Evolutionary conservation across 2,329 filamentous ascomycete species (phyloP).

Genomic region (Neopestalotiopsis sp.): DNA sequence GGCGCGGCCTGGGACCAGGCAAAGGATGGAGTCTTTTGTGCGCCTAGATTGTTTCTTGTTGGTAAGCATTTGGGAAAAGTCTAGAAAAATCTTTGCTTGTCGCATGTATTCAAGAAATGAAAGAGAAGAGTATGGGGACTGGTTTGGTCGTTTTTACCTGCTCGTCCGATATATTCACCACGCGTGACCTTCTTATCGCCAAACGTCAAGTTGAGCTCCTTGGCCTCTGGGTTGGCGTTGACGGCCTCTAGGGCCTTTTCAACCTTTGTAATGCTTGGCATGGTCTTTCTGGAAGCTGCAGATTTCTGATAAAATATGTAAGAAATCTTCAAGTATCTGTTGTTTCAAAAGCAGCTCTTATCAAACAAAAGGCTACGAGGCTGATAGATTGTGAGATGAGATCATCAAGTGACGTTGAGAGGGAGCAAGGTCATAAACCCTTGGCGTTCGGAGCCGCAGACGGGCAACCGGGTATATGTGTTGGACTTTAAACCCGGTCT

Average conservation of each 20-base stretch:
- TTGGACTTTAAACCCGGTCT: neutral
- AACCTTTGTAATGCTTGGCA: conserved; percentile 12
- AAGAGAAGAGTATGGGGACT: neutral
- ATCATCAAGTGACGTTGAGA: neutral
- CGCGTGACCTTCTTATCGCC: conserved; percentile 2
- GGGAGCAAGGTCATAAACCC: neutral
- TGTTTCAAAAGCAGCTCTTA: neutral
- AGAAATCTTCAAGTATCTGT: neutral
- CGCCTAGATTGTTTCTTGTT: neutral
- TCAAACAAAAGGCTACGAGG: neutral
- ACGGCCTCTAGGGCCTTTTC: conserved; percentile 12
- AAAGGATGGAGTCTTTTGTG: conserved; percentile 1
- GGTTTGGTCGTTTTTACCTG: neutral
- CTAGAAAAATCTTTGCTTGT: neutral
- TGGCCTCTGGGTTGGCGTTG: conserved; percentile 2
- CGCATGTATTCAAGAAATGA: too few species aligned
- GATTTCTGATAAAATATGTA: neutral
- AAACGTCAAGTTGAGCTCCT: conserved; percentile 11
- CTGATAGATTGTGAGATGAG: neutral
- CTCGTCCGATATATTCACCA: conserved; percentile 11
- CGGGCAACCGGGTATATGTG: neutral
- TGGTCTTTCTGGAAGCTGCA: neutral
- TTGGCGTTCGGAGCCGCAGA: conserved; percentile 1
- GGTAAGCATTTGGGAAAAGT: neutral
- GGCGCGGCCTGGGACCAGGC: conserved; percentile 10